Evolutionary conservation across 1,284 basidiomycete species (phyloP).

Genomic region (Puccinia hordei): DNA sequence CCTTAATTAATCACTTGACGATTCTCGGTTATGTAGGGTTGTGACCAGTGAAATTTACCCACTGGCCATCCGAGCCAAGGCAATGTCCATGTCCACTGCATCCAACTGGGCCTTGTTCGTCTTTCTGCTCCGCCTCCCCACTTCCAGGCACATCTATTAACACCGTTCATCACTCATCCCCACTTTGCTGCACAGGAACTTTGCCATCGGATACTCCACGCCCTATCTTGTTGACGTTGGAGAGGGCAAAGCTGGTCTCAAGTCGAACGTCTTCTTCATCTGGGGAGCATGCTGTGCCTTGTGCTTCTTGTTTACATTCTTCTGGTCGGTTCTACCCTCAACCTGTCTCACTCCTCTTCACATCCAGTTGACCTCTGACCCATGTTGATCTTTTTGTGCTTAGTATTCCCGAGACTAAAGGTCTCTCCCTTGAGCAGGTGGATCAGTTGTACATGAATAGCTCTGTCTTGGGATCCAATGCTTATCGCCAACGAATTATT

Average conservation of each 20-base stretch:
- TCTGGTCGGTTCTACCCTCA: slow-evolving; percentile 18
- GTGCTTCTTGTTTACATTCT: slow-evolving; percentile 55
- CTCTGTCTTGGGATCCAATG: slow-evolving; percentile 52
- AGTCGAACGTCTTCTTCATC: slow-evolving; percentile 83
- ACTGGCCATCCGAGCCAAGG: slow-evolving; percentile 72
- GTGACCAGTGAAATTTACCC: slow-evolving; percentile 69
- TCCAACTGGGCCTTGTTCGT: slow-evolving; percentile 66
- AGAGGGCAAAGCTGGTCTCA: slow-evolving; percentile 67
- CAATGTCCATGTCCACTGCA: slow-evolving; percentile 72
- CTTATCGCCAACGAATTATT: slow-evolving; percentile 48
- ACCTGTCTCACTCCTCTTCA: neutral
- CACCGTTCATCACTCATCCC: neutral
- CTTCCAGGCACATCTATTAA: slow-evolving; percentile 61
- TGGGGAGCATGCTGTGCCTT: slow-evolving; percentile 66
- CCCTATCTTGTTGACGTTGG: slow-evolving; percentile 73
- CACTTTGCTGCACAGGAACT: slow-evolving; percentile 58
- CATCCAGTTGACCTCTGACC: too few species aligned
- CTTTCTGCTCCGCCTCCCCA: slow-evolving; percentile 59
- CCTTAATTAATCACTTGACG: neutral
- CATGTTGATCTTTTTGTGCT: neutral
- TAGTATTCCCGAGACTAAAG: slow-evolving; percentile 54
- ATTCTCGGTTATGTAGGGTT: slow-evolving; percentile 66
- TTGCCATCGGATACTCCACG: slow-evolving; percentile 68
- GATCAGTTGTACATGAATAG: slow-evolving; percentile 67
- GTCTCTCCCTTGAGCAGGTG: slow-evolving; percentile 68